Percentiles rank a stretch among this genome's conserved stretches.
Conservation (phyloP, 2,329 filamentous ascomycete species). For the Eutypa lata region DNA sequence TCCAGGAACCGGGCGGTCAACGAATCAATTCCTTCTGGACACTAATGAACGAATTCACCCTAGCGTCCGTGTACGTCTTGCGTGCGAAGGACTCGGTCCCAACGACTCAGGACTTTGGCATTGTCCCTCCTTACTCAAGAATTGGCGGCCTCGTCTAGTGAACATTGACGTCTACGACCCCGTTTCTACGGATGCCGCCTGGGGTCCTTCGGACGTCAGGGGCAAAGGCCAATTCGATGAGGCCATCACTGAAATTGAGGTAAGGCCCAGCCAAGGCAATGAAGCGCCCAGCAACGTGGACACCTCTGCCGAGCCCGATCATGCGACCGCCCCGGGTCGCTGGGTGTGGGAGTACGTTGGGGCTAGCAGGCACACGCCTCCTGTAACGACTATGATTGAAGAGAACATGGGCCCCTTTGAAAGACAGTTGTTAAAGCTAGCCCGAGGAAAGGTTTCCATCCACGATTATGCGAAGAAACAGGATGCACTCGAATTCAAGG, state of each 20-base stretch:
- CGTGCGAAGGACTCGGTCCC: slow-evolving; percentile 46
- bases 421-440: slow-evolving; percentile 42
- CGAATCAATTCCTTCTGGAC: slow-evolving; percentile 40
- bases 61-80: slow-evolving; percentile 51
- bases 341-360: slow-evolving; percentile 57
- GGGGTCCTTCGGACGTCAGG: slow-evolving; percentile 10
- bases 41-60: slow-evolving; percentile 56
- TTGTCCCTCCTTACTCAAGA: slow-evolving; percentile 39
- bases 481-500: slow-evolving; percentile 17
- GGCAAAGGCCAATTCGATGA: slow-evolving; percentile 17
- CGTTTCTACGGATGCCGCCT: slow-evolving; percentile 22
- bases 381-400: slow-evolving; percentile 43
- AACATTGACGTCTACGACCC: slow-evolving; percentile 31
- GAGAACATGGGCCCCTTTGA: slow-evolving; percentile 54
- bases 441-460: slow-evolving; percentile 41
- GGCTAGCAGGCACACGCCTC: slow-evolving; percentile 38
- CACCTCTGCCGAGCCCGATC: neutral
- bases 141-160: slow-evolving; percentile 42
- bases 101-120: slow-evolving; percentile 47
- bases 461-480: slow-evolving; percentile 37
- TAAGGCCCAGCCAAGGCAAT: neutral
- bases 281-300: neutral
- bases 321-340: slow-evolving; percentile 23
- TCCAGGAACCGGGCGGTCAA: slow-evolving; percentile 33
- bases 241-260: neutral